Evolutionary conservation across 2,329 filamentous ascomycete genomes (phyloP).

Genomic region (Talaromyces sp.): DNA sequence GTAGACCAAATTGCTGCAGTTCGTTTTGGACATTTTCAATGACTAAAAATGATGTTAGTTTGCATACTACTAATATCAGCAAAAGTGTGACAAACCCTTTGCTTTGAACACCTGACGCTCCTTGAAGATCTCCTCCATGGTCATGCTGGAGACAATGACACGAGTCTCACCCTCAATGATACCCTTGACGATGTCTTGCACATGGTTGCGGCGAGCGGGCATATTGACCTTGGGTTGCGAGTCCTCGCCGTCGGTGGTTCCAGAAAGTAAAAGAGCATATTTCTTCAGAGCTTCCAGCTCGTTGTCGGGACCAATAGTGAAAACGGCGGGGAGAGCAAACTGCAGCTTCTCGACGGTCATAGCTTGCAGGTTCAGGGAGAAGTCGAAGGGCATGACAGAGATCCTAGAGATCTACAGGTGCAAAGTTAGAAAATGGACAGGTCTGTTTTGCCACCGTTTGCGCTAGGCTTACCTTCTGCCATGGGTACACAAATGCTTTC

Average conservation of each 20-base stretch:
- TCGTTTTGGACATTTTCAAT: constrained; percentile 72
- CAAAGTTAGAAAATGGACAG: background rate
- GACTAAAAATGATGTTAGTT: constrained; percentile 37
- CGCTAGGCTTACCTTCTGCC: constrained; percentile 49
- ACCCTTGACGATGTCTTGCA: constrained; percentile 80
- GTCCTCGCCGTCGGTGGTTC: constrained; percentile 43
- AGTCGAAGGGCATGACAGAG: constrained; percentile 57
- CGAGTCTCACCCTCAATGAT: constrained; percentile 86
- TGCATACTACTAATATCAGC: background rate
- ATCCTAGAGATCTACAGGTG: constrained; percentile 26
- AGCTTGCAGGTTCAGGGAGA: constrained; percentile 73
- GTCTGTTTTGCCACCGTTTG: background rate
- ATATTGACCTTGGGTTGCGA: constrained; percentile 31
- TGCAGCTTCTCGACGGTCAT: constrained; percentile 89
- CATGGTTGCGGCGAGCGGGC: constrained; percentile 53
- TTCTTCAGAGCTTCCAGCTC: constrained; percentile 66
- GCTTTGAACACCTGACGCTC: constrained; percentile 71
- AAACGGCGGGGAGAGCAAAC: constrained; percentile 74
- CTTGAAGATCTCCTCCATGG: constrained; percentile 86
- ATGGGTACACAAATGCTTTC: constrained; percentile 65
- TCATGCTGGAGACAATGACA: constrained; percentile 78
- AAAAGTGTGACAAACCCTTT: constrained; percentile 42
- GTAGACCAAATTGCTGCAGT: constrained; percentile 72
- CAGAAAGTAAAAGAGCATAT: constrained; percentile 74
- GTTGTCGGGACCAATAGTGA: constrained; percentile 77